Conservation (phyloP, 2,329 filamentous ascomycete genomes). For the Sclerotinia sclerotiorum region DNA sequence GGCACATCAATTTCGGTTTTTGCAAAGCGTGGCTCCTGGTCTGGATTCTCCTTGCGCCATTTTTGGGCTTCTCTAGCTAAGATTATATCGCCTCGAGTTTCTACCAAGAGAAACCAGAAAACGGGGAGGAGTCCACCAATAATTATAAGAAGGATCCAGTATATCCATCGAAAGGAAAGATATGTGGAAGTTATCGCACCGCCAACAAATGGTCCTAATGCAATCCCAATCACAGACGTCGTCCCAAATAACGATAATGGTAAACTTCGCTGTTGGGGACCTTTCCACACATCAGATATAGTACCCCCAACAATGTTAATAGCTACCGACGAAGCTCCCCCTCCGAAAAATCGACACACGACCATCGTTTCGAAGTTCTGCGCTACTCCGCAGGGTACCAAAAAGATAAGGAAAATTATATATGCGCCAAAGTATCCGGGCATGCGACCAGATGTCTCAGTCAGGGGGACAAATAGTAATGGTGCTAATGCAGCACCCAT, state of each 20-base stretch:
- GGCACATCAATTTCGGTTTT: slow-evolving; percentile 21
- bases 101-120: slow-evolving; percentile 44
- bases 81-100: slow-evolving; percentile 47
- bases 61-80: slow-evolving; percentile 32
- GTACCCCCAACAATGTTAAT: slow-evolving; percentile 29
- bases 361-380: slow-evolving; percentile 38
- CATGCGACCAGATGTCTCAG: slow-evolving; percentile 43
- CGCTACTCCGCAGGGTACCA: slow-evolving; percentile 40
- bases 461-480: slow-evolving; percentile 45
- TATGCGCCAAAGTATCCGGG: slow-evolving; percentile 35
- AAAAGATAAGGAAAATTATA: slow-evolving; percentile 35
- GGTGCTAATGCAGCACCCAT: slow-evolving; percentile 46
- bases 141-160: slow-evolving; percentile 41
- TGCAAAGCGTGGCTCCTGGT: slow-evolving; percentile 15
- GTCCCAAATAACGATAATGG: slow-evolving; percentile 58
- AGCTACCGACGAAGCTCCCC: slow-evolving; percentile 34
- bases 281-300: slow-evolving; percentile 32
- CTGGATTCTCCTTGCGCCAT: slow-evolving; percentile 26
- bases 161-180: slow-evolving; percentile 39
- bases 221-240: slow-evolving; percentile 71
- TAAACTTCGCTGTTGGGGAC: slow-evolving; percentile 32
- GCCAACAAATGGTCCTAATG: slow-evolving; percentile 36
- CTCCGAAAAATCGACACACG: slow-evolving; percentile 37
- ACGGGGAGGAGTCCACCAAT: slow-evolving; percentile 46
- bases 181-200: slow-evolving; percentile 33